Evolutionary conservation across 176 grass and related monocot species (phyloP).

Genomic region (Tillandsia fasciculata): DNA sequence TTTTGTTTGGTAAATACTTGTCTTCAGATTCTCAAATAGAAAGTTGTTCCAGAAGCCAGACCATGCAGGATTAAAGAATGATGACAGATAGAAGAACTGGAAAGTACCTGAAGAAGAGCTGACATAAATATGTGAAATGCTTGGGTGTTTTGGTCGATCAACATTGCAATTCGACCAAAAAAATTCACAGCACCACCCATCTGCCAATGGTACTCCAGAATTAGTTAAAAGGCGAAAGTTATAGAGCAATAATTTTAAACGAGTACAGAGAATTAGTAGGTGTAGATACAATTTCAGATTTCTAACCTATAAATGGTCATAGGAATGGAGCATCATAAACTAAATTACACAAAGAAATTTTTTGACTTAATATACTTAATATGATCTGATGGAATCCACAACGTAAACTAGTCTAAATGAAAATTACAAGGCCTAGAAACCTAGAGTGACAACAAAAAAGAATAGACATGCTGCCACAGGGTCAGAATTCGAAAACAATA

Average conservation of each 20-base stretch:
- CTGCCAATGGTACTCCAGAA: neutral
- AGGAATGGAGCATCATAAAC: neutral
- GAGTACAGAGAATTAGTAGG: neutral
- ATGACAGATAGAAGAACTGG: neutral
- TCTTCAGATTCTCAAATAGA: too few relatives aligned
- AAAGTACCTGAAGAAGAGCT: conserved; percentile 23
- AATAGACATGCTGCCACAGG: too few relatives aligned
- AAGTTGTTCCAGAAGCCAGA: too few relatives aligned
- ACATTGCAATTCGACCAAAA: conserved; percentile 21
- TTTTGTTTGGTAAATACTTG: too few relatives aligned
- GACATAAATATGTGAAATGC: conserved; percentile 28
- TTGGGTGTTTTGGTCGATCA: conserved; percentile 28
- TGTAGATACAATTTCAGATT: neutral
- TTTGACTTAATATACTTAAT: neutral
- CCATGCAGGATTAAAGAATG: too few relatives aligned
- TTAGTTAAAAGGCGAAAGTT: neutral
- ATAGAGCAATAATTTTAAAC: neutral
- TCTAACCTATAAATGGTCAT: neutral
- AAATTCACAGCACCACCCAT: conserved; percentile 25
- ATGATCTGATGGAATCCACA: neutral
- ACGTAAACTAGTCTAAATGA: neutral
- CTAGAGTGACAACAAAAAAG: too few relatives aligned
- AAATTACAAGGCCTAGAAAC: too few relatives aligned
- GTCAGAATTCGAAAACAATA: too few relatives aligned
- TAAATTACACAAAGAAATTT: neutral